Percentiles rank a stretch among this genome's conserved stretches.
Conservation (phyloP, 495 filamentous ascomycete genomes). For the Penicillium diatomitis region DNA sequence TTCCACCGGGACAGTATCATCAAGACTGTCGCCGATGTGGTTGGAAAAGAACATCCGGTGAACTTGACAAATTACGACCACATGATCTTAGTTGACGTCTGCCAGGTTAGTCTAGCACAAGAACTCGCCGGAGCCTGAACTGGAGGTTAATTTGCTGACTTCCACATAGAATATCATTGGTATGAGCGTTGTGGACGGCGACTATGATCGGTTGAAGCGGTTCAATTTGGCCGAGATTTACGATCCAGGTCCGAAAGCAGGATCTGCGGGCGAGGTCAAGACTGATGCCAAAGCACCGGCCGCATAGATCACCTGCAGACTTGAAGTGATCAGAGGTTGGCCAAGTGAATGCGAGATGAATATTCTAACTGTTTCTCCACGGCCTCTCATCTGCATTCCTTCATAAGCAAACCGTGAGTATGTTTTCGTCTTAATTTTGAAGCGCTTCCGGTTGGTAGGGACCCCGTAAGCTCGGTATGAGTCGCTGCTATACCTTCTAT, state of each 20-base stretch:
- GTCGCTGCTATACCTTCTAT: too few relatives aligned
- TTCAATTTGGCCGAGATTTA: conserved; percentile 66
- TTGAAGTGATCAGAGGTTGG: background rate
- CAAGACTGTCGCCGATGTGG: conserved; percentile 60
- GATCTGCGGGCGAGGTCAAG: background rate
- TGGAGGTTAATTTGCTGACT: background rate
- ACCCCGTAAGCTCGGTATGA: too few relatives aligned
- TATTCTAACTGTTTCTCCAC: too few relatives aligned
- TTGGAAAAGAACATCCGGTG: conserved; percentile 66
- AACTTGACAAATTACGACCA: conserved; percentile 74
- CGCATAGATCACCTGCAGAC: background rate
- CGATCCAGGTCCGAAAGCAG: conserved; percentile 31
- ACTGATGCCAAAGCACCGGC: background rate
- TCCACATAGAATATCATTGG: conserved; percentile 58
- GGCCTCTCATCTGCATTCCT: too few relatives aligned
- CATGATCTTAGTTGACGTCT: conserved; percentile 81
- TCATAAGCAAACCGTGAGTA: too few relatives aligned
- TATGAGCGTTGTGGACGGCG: conserved; percentile 63
- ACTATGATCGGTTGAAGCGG: conserved; percentile 61
- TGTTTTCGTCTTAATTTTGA: too few relatives aligned
- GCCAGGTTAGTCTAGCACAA: conserved; percentile 54
- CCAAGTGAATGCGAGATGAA: too few relatives aligned
- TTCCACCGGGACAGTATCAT: conserved; percentile 72
- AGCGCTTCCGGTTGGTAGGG: too few relatives aligned
- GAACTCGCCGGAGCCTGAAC: background rate